Percentiles rank a stretch among this genome's conserved stretches.
phyloP scores from a whole-genome alignment of 2,329 filamentous ascomycete species.

The Helicocarpus griseus region DNA sequence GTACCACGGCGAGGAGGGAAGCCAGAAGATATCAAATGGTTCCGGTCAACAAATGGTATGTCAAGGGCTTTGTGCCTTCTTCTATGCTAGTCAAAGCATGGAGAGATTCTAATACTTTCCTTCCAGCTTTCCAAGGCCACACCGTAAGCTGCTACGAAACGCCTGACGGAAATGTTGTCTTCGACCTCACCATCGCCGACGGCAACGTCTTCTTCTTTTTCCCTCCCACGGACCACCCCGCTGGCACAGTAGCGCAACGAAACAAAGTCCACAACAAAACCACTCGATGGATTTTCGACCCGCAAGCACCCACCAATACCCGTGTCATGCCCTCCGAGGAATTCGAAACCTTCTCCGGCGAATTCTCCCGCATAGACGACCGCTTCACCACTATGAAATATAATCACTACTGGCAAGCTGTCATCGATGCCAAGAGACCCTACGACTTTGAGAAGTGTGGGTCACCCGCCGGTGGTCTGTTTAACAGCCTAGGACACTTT shows the following conservation, averaged over 20 bases:
- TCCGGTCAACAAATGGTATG: neutral
- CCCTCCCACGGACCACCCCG: neutral
- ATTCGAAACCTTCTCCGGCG: neutral
- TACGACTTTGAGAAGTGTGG: neutral
- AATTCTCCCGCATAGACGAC: neutral
- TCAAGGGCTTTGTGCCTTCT: neutral
- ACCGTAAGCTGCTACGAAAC: neutral
- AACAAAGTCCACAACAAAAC: neutral
- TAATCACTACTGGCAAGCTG: neutral
- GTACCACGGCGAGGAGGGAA: neutral
- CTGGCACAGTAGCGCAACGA: neutral
- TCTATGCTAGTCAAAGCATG: no score
- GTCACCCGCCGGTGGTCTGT: neutral
- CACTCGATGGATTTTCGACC: neutral
- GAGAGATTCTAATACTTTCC: no score
- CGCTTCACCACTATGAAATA: neutral
- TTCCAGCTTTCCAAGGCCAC: neutral
- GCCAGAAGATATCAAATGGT: neutral
- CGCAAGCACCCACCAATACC: neutral
- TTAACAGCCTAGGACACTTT: neutral
- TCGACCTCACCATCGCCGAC: neutral
- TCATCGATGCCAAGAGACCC: neutral
- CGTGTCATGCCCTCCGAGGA: neutral
- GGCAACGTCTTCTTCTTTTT: neutral
- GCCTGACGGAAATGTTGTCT: neutral